Evolutionary conservation across 345 rosid species (phyloP).

Genomic region (Moricandia moricandioides): DNA sequence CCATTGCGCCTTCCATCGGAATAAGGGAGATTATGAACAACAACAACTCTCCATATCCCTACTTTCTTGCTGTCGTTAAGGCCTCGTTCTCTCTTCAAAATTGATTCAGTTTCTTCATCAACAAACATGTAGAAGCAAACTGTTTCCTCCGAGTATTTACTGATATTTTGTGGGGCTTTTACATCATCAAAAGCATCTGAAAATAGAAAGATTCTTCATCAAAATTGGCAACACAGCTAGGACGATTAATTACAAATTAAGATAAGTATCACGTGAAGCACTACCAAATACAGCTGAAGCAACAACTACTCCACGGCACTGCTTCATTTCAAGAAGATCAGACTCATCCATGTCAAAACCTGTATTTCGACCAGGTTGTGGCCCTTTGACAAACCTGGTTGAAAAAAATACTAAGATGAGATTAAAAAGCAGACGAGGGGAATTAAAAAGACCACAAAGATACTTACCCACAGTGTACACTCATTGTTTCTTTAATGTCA

Average conservation of each 20-base stretch:
- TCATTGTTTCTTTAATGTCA: slow-evolving; percentile 82
- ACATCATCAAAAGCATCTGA: slow-evolving; percentile 92
- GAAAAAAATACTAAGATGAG: not conserved
- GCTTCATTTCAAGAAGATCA: slow-evolving; percentile 89
- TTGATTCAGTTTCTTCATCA: slow-evolving; percentile 89
- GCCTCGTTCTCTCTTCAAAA: slow-evolving; percentile 62
- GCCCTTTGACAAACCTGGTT: slow-evolving; percentile 82
- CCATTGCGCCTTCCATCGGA: slow-evolving; percentile 90
- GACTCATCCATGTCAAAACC: slow-evolving; percentile 84
- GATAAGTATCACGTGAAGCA: slow-evolving; percentile 17
- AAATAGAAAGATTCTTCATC: slow-evolving; percentile 23
- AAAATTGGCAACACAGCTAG: not conserved
- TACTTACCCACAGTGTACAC: slow-evolving; percentile 87
- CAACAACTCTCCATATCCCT: slow-evolving; percentile 93
- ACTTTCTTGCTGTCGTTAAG: slow-evolving; percentile 52
- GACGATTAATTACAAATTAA: not conserved
- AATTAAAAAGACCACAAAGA: not conserved
- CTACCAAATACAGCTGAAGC: slow-evolving; percentile 97
- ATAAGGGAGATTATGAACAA: slow-evolving; percentile 84
- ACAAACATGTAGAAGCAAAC: slow-evolving; percentile 94
- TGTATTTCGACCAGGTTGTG: slow-evolving; percentile 71
- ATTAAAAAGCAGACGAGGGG: not conserved
- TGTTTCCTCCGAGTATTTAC: slow-evolving; percentile 70
- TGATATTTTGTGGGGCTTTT: slow-evolving; percentile 80
- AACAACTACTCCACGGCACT: slow-evolving; percentile 85